Conservation (phyloP, 306 rosid species). For the Biancaea sappan region DNA sequence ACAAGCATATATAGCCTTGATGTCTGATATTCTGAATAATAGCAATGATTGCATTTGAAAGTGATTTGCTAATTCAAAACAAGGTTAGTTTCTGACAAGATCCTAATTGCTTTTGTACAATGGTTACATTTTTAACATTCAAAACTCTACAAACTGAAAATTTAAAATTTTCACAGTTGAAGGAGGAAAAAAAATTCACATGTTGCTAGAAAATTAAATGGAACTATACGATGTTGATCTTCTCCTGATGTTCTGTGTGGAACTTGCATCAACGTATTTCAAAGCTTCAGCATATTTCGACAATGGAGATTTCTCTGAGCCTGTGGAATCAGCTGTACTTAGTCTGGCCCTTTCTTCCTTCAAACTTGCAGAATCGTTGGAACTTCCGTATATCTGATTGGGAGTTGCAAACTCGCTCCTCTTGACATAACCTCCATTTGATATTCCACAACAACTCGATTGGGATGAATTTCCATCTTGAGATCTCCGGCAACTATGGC, state of each 20-base stretch:
- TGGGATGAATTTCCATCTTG: conserved; percentile 40
- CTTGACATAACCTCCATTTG: conserved; percentile 42
- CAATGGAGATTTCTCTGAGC: conserved; percentile 49
- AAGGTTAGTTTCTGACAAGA: conserved; percentile 35
- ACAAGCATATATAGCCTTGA: too few relatives aligned
- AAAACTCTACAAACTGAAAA: conserved; percentile 21
- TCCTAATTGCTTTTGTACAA: conserved; percentile 33
- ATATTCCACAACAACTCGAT: conserved; percentile 36
- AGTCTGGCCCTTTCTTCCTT: too few relatives aligned
- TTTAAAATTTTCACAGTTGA: conserved; percentile 33
- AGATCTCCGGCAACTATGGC: conserved; percentile 28
- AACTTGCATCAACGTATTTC: conserved; percentile 46
- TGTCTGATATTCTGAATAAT: too few relatives aligned
- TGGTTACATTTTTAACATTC: conserved; percentile 1
- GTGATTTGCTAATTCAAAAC: background rate
- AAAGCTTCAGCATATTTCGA: conserved; percentile 77
- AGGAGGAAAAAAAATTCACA: background rate
- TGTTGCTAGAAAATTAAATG: conserved; percentile 26
- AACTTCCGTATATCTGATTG: conserved; percentile 42
- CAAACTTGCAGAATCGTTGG: conserved; percentile 51
- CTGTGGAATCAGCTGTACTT: conserved; percentile 39
- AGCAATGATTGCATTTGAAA: too few relatives aligned
- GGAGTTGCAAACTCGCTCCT: conserved; percentile 35
- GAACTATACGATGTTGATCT: conserved; percentile 53
- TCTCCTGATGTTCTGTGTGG: conserved; percentile 30